Evolutionary conservation across 2,329 filamentous ascomycete genomes (phyloP).

Genomic region (Fusarium luffae): DNA sequence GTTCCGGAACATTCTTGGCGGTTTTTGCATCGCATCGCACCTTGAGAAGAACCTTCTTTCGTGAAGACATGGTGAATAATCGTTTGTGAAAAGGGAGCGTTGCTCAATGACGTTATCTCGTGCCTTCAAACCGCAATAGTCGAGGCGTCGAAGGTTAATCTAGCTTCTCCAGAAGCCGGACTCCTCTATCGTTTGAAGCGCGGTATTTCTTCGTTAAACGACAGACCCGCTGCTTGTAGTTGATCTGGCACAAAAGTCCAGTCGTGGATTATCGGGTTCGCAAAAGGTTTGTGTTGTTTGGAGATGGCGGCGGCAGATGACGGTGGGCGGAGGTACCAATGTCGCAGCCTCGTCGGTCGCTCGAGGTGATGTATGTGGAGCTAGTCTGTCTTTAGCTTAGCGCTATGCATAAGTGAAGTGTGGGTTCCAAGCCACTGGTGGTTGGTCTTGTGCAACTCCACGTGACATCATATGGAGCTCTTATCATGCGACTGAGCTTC

Average conservation of each 20-base stretch:
- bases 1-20: background rate
- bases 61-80: constrained; percentile 72
- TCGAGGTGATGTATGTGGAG: constrained; percentile 36
- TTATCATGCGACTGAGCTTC: constrained; percentile 40
- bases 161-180: constrained; percentile 8
- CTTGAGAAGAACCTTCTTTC: constrained; percentile 93
- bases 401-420: constrained; percentile 43
- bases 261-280: constrained; percentile 9
- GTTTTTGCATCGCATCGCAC: constrained; percentile 56
- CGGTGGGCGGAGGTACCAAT: constrained; percentile 39
- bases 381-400: constrained; percentile 40
- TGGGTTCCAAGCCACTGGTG: constrained; percentile 3
- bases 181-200: background rate
- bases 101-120: constrained; percentile 50
- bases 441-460: constrained; percentile 41
- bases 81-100: constrained; percentile 31
- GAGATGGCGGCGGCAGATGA: constrained; percentile 41
- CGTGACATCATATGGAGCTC: constrained; percentile 46
- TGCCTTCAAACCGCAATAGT: constrained; percentile 37
- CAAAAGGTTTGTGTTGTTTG: constrained; percentile 40
- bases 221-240: background rate
- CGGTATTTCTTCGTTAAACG: background rate
- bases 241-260: constrained; percentile 11
- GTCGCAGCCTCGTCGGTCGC: constrained; percentile 47
- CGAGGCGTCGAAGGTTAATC: constrained; percentile 20